These are phyloP conservation scores for Murraya paniculata DNA, from an alignment of 345 rosid genomes.

Conservation along the genomic window DNA sequence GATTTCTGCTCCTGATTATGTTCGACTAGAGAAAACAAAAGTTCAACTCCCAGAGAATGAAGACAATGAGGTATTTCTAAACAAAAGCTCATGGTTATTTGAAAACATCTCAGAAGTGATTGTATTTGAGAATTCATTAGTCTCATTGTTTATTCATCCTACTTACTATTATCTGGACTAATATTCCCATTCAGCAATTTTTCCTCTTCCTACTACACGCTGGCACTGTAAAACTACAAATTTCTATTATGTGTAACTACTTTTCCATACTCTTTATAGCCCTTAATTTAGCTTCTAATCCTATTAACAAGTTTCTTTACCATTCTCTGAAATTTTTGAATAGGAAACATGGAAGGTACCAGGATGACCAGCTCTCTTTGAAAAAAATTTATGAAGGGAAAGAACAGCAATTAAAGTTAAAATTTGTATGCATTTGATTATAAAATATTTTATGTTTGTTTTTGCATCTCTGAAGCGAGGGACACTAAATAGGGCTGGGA, in stretches of 20 bases:
- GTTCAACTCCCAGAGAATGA: constrained; percentile 50
- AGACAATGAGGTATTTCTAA: constrained; percentile 43
- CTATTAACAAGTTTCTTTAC: background rate
- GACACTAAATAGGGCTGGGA: background rate
- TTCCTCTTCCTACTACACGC: background rate
- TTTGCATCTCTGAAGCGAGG: background rate
- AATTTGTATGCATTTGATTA: background rate
- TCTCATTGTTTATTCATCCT: background rate
- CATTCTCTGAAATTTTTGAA: background rate
- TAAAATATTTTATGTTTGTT: background rate
- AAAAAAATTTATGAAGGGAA: background rate
- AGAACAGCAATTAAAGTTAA: background rate
- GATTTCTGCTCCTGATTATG: constrained; percentile 55
- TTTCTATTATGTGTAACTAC: background rate
- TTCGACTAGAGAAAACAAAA: constrained; percentile 40
- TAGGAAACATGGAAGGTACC: background rate
- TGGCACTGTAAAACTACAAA: background rate
- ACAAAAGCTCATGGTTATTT: background rate
- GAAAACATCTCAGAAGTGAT: background rate
- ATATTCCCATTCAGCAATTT: background rate
- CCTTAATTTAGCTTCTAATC: background rate
- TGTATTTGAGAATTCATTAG: background rate
- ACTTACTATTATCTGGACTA: background rate
- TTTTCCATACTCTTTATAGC: background rate
- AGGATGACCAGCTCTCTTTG: background rate